Evolutionary conservation across 1,284 basidiomycete genomes (phyloP), one percentile per base, ranked within the genome.

Genomic region (Irpex sp.): DNA sequence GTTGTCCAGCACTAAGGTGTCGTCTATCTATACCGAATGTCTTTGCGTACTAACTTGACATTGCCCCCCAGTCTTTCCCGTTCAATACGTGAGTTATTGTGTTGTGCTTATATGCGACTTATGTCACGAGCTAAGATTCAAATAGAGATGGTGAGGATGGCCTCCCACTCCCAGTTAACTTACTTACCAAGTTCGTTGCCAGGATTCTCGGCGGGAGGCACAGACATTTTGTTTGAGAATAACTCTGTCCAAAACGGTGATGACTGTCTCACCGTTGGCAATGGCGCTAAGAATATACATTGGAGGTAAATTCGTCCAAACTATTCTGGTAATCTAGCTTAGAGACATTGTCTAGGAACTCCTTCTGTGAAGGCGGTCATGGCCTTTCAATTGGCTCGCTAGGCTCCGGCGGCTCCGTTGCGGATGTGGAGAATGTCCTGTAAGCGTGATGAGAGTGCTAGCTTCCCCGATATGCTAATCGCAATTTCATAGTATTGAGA

Each of bases 341-440:
- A 21, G 11, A 17, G 11, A n/a, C 15, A 57, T 57, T 13, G 11
- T 33, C 5, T 50, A 65, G 63, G n/a, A 53, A 61, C 57, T 65
- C 63, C 8, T 83, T 81, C 65, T 86, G 84, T 66, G 81, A 83
- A 68, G 83, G 83, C 15, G 83, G 85, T 0, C 86, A 88, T 65
- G 84, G 86, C 0, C 74, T 87, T 0, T 86, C 84, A 1, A 83
- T 88, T 47, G 86, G 86, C 3, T 87, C 85, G 0, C 74, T 88
- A 1, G 85, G 85, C 3, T 76, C 78, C 58, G 77, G 73, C 6
- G 84, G 85, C 1, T 67, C 76, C 15, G 81, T 84, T 21, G 81
- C 84, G 0, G 75, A 82, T 62, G 85, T 87, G 31, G 77, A 83
- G 68, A 77, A 87, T 68, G 72, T 87, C 37, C 66, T 85, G 82